phyloP scores from a whole-genome alignment of 148 eudicot species.

The Rhododendron molle region DNA sequence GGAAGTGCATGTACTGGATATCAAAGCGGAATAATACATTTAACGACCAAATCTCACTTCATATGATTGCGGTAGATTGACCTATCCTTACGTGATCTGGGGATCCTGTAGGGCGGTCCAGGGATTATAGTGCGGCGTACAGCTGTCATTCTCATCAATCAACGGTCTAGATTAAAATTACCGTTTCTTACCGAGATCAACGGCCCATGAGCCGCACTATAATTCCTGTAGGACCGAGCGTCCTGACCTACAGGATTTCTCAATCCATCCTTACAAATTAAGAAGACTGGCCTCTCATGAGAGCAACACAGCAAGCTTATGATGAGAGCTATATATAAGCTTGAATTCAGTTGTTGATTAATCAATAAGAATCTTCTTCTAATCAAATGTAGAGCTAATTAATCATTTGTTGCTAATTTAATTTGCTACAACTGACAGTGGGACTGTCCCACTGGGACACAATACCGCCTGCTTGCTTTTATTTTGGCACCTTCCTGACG shows the following conservation, averaged over 20 bases:
- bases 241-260: no score
- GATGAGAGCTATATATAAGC: not conserved
- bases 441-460: not conserved
- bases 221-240: no score
- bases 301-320: not conserved
- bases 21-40: not conserved
- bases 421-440: not conserved
- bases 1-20: no score
- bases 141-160: no score
- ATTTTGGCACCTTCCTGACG: no score
- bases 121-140: accelerated
- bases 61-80: not conserved
- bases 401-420: constrained; percentile 5
- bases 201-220: no score
- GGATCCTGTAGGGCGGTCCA: no score
- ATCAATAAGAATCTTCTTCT: not conserved
- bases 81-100: not conserved
- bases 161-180: no score
- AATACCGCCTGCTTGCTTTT: not conserved
- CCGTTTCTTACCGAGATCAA: no score
- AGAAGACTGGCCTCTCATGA: not conserved
- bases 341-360: not conserved
- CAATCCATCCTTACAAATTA: not conserved
- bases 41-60: not conserved
- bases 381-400: not conserved